Percentiles rank a stretch among this genome's conserved stretches.
These are phyloP conservation scores for Davidsoniella virescens DNA, from an alignment of 2,329 filamentous ascomycete genomes.

Conservation along the genomic window DNA sequence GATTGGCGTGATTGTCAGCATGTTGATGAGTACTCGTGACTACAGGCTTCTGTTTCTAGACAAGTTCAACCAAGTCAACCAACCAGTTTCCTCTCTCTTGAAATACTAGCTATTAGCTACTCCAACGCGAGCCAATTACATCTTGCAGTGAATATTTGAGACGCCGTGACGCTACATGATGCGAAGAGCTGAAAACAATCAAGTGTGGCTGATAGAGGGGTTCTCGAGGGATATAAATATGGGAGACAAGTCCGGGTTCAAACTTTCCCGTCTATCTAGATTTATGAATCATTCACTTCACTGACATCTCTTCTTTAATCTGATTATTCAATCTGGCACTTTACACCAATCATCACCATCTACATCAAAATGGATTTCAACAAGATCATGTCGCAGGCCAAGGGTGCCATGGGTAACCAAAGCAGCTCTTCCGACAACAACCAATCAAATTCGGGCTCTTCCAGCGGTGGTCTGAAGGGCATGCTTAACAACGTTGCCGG, in stretches of 20 bases:
- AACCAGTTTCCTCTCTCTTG: no score
- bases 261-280: no score
- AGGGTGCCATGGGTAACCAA: constrained; percentile 10
- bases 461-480: constrained; percentile 42
- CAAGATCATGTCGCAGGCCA: constrained; percentile 14
- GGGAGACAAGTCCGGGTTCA: no score
- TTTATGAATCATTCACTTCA: not conserved
- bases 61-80: no score
- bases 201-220: no score
- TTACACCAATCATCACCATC: not conserved
- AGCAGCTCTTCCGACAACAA: constrained; percentile 7
- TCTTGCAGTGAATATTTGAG: not conserved
- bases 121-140: not conserved
- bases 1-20: no score
- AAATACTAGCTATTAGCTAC: not conserved
- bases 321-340: not conserved
- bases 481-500: constrained; percentile 58
- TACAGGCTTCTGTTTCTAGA: no score
- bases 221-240: not conserved
- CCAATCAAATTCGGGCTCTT: constrained; percentile 22
- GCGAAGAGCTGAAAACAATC: constrained; percentile 1
- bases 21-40: no score
- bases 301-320: not conserved
- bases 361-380: constrained; percentile 10
- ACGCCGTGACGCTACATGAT: not conserved